Percentiles rank a stretch among this genome's conserved stretches.
These are phyloP conservation scores for Deuterostichococcus epilithicus DNA, from an alignment of 139 green algal genomes.

Conservation along the genomic window DNA sequence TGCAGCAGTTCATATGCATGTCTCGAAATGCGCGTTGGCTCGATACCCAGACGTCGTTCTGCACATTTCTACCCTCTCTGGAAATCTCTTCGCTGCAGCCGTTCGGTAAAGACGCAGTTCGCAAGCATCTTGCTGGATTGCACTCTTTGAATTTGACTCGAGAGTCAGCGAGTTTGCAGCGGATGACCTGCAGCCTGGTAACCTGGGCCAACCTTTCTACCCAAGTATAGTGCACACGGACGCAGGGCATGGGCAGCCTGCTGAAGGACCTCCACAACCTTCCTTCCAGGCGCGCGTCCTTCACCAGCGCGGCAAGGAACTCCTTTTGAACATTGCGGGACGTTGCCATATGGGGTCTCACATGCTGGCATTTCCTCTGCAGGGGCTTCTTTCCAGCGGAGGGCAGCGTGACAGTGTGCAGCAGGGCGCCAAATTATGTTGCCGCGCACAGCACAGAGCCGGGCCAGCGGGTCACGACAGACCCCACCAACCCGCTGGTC, in stretches of 20 bases:
- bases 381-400: neutral
- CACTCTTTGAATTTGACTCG: too few species aligned
- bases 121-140: too few species aligned
- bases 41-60: too few species aligned
- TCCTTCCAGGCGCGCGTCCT: neutral
- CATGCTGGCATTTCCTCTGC: neutral
- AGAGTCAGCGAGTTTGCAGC: too few species aligned
- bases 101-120: too few species aligned
- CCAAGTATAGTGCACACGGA: too few species aligned
- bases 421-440: neutral
- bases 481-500: neutral
- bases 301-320: neutral
- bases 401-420: neutral
- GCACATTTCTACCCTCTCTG: too few species aligned
- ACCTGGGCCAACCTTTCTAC: too few species aligned
- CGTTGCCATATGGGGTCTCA: neutral
- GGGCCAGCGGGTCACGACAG: neutral
- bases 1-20: too few species aligned
- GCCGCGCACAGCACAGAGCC: constrained; percentile 2
- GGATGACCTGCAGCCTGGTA: too few species aligned
- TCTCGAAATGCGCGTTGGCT: too few species aligned
- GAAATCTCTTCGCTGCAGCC: too few species aligned
- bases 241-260: neutral
- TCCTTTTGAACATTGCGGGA: neutral
- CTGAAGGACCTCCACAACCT: neutral